A percentile compares a stretch with the other conserved stretches of the same genome.
Conservation (phyloP, 192 early-diverging fungal species). For the Dispira simplex region DNA sequence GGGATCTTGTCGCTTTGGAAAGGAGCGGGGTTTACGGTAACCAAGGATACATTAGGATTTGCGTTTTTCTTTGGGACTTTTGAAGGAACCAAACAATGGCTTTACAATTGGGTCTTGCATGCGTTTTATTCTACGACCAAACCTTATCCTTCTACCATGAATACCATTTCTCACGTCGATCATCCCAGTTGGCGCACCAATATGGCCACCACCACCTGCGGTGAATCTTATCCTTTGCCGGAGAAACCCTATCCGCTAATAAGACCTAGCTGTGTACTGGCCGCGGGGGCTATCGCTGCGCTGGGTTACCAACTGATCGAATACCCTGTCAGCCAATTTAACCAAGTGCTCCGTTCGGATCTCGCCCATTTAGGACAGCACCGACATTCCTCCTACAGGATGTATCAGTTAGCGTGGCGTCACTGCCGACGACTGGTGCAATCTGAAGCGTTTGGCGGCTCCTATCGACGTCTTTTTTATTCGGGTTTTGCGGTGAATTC, state of each 20-base stretch:
- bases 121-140: conserved; percentile 27
- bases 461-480: conserved; percentile 32
- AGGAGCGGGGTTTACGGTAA: conserved; percentile 24
- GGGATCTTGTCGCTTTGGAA: conserved; percentile 21
- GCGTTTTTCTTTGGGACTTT: conserved; percentile 64
- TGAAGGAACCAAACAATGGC: conserved; percentile 57
- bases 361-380: conserved; percentile 34
- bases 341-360: conserved; percentile 45
- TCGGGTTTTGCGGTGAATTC: conserved; percentile 32
- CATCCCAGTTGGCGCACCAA: background rate
- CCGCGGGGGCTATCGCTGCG: conserved; percentile 40
- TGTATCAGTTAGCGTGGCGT: conserved; percentile 34
- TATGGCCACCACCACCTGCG: conserved; percentile 10
- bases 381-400: conserved; percentile 14
- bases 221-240: background rate
- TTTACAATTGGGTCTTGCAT: conserved; percentile 43
- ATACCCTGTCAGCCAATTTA: conserved; percentile 50
- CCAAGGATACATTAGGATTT: conserved; percentile 52
- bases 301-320: conserved; percentile 59
- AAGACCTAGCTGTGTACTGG: conserved; percentile 36
- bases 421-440: conserved; percentile 30
- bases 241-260: conserved; percentile 14
- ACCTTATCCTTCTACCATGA: conserved; percentile 14
- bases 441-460: conserved; percentile 17
- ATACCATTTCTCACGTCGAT: conserved; percentile 9